These are phyloP conservation scores for Microsporum audouinii DNA, from an alignment of 2,329 filamentous ascomycete genomes.

Conservation along the genomic window DNA sequence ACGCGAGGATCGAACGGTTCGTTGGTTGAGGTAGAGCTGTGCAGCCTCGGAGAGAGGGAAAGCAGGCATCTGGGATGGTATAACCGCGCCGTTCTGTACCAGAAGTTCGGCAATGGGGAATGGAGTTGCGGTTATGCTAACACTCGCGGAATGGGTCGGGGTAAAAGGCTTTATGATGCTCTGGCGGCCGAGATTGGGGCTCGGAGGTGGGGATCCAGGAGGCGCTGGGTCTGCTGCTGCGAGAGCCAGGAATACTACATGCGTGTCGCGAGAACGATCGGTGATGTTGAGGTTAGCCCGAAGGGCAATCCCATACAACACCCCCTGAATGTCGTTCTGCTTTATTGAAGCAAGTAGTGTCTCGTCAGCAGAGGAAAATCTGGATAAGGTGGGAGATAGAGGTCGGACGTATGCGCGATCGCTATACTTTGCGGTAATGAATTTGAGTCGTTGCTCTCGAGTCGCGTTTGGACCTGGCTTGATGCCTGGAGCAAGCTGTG, in stretches of 20 bases:
- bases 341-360: constrained; percentile 86
- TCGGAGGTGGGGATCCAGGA: constrained; percentile 34
- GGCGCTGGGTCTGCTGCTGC: constrained; percentile 84
- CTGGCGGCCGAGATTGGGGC: constrained; percentile 9
- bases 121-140: constrained; percentile 41
- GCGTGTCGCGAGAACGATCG: constrained; percentile 78
- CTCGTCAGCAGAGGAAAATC: constrained; percentile 71
- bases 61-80: constrained; percentile 62
- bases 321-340: constrained; percentile 87
- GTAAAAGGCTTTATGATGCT: constrained; percentile 20
- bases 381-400: constrained; percentile 56
- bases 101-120: constrained; percentile 88
- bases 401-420: constrained; percentile 73
- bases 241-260: constrained; percentile 79
- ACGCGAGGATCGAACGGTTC: constrained; percentile 37
- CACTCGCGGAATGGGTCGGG: constrained; percentile 29
- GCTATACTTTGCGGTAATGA: constrained; percentile 91
- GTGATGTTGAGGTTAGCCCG: constrained; percentile 75
- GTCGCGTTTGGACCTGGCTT: constrained; percentile 71
- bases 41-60: constrained; percentile 75
- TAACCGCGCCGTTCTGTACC: constrained; percentile 84
- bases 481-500: constrained; percentile 57
- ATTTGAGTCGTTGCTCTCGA: constrained; percentile 80
- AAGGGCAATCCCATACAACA: constrained; percentile 79
- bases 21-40: constrained; percentile 75